phyloP scores from a whole-genome alignment of 495 filamentous ascomycete genomes.

The Jackrogersella minutella region DNA sequence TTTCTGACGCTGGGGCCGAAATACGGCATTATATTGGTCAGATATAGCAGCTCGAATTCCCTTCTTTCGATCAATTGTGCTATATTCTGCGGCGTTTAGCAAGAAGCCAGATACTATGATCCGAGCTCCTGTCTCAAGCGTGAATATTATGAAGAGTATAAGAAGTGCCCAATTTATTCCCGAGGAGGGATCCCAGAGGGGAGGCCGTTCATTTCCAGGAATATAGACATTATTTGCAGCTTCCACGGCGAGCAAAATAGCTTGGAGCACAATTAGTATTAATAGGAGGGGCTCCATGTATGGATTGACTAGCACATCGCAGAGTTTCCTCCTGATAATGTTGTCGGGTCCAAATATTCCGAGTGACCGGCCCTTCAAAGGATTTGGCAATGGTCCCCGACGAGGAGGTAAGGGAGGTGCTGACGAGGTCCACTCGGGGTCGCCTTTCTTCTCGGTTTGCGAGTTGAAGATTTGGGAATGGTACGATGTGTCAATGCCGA shows the following conservation, averaged over 20 bases:
- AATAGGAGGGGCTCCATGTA: conserved; percentile 88
- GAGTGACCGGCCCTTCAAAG: conserved; percentile 85
- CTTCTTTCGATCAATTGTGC: conserved; percentile 74
- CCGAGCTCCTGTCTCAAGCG: conserved; percentile 80
- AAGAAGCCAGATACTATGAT: conserved; percentile 92
- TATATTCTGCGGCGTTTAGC: conserved; percentile 86
- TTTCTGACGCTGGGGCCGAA: conserved; percentile 77
- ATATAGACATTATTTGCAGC: conserved; percentile 71
- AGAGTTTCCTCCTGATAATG: conserved; percentile 74
- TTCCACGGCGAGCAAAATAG: conserved; percentile 84
- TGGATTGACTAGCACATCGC: conserved; percentile 87
- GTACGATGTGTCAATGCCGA: conserved; percentile 63
- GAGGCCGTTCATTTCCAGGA: conserved; percentile 55
- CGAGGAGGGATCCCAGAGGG: conserved; percentile 68
- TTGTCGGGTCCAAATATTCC: conserved; percentile 84
- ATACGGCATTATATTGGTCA: conserved; percentile 77
- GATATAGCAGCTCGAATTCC: conserved; percentile 76
- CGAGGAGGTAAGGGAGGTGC: conserved; percentile 41
- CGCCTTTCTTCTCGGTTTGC: conserved; percentile 57
- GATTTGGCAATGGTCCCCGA: conserved; percentile 70
- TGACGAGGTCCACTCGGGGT: conserved; percentile 43
- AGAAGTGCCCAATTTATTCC: conserved; percentile 82
- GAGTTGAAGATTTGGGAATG: conserved; percentile 55
- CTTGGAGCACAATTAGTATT: conserved; percentile 86
- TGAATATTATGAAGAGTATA: conserved; percentile 88